These are phyloP conservation scores for Pyrus hybrid DNA, from an alignment of 331 rosid genomes.

Conservation along the genomic window DNA sequence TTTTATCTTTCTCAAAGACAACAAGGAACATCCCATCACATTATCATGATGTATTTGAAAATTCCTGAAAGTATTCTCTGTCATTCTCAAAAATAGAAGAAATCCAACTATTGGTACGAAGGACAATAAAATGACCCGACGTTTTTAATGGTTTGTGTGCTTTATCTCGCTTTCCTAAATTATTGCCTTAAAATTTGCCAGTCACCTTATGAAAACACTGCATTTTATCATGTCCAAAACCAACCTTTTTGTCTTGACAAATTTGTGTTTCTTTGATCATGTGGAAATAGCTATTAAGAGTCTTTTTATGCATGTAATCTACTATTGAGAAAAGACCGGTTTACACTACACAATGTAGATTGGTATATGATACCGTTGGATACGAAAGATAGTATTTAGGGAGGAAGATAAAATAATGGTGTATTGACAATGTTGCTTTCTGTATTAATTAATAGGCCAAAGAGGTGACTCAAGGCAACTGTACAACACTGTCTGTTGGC, in stretches of 20 bases:
- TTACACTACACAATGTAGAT: not conserved
- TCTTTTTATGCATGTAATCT: not conserved
- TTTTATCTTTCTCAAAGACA: not conserved
- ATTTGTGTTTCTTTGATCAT: not conserved
- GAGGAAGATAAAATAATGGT: not conserved
- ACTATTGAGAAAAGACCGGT: not conserved
- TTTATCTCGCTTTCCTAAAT: not conserved
- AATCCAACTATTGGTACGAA: not conserved
- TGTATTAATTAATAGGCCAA: conserved; percentile 1
- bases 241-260: not conserved
- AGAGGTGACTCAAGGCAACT: not conserved
- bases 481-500: not conserved
- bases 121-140: not conserved
- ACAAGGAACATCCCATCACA: not conserved
- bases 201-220: not conserved
- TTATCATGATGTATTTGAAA: not conserved
- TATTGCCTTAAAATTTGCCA: not conserved
- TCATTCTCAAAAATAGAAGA: not conserved
- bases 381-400: not conserved
- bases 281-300: not conserved
- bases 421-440: not conserved
- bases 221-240: not conserved
- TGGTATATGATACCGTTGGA: not conserved
- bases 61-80: not conserved
- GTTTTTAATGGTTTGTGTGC: not conserved